Evolutionary conservation across 2,329 filamentous ascomycete genomes (phyloP).

Genomic region (Diaporthe sp.): DNA sequence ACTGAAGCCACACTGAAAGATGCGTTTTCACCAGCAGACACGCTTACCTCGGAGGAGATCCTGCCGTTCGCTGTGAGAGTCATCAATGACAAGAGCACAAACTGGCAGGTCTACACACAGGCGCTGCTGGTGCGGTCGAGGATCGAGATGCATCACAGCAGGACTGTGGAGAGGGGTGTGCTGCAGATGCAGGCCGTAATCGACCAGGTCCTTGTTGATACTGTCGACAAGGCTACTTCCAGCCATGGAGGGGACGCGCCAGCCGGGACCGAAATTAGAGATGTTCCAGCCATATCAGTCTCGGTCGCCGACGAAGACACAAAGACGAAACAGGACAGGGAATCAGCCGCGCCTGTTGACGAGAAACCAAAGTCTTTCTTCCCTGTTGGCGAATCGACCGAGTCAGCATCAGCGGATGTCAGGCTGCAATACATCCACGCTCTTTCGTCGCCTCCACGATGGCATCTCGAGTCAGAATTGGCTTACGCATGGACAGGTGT

Average conservation of each 20-base stretch:
- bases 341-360: slow-evolving; percentile 35
- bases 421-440: slow-evolving; percentile 88
- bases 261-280: slow-evolving; percentile 45
- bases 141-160: slow-evolving; percentile 88
- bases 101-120: slow-evolving; percentile 98
- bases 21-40: slow-evolving; percentile 84
- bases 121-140: slow-evolving; percentile 90
- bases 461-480: slow-evolving; percentile 95
- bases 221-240: slow-evolving; percentile 57
- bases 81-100: slow-evolving; percentile 88
- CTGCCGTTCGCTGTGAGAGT: slow-evolving; percentile 92
- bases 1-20: slow-evolving; percentile 92
- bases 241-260: background rate
- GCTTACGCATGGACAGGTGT: slow-evolving; percentile 93
- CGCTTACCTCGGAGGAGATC: slow-evolving; percentile 93
- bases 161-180: slow-evolving; percentile 90
- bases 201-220: slow-evolving; percentile 94
- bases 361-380: slow-evolving; percentile 82
- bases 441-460: slow-evolving; percentile 86
- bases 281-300: slow-evolving; percentile 33
- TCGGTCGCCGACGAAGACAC: slow-evolving; percentile 45
- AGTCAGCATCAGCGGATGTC: slow-evolving; percentile 83
- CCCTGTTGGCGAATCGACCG: slow-evolving; percentile 79
- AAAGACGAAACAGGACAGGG: slow-evolving; percentile 29
- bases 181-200: slow-evolving; percentile 95